Evolutionary conservation across 129 eudicot genomes (phyloP).

Genomic region (Helianthus tuberosus): DNA sequence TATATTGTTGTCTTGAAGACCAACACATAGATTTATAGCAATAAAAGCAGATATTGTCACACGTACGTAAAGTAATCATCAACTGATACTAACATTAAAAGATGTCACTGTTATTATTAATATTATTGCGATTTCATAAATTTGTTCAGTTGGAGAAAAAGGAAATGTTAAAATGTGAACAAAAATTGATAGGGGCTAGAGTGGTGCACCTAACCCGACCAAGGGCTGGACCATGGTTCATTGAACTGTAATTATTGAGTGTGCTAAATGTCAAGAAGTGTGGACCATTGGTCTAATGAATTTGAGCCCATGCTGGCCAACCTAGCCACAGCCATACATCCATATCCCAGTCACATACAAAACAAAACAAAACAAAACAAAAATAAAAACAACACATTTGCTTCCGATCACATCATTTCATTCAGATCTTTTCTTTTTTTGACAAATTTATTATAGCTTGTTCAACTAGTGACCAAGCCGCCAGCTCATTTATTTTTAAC

Average conservation of each 20-base stretch:
- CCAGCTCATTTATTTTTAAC: too few relatives aligned
- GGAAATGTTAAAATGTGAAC: slow-evolving; percentile 7
- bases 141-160: not conserved
- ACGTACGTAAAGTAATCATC: slow-evolving; percentile 11
- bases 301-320: slow-evolving; percentile 41
- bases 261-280: slow-evolving; percentile 37
- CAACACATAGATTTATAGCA: too few relatives aligned
- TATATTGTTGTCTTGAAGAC: too few relatives aligned
- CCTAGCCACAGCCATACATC: slow-evolving; percentile 36
- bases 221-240: slow-evolving; percentile 44
- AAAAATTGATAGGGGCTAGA: slow-evolving; percentile 19
- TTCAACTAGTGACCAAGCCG: too few relatives aligned
- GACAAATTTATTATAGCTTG: not conserved
- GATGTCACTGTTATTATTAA: not conserved
- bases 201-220: slow-evolving; percentile 34
- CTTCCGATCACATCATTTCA: slow-evolving; percentile 27
- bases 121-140: not conserved
- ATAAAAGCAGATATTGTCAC: slow-evolving; percentile 17
- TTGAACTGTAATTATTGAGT: slow-evolving; percentile 34
- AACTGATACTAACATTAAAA: slow-evolving; percentile 6
- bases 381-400: slow-evolving; percentile 12
- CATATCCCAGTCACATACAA: not conserved
- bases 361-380: not conserved
- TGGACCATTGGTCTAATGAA: slow-evolving; percentile 45
- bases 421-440: not conserved